Evolutionary conservation across 441 rosid genomes (phyloP).

Genomic region (Melastoma candidum): DNA sequence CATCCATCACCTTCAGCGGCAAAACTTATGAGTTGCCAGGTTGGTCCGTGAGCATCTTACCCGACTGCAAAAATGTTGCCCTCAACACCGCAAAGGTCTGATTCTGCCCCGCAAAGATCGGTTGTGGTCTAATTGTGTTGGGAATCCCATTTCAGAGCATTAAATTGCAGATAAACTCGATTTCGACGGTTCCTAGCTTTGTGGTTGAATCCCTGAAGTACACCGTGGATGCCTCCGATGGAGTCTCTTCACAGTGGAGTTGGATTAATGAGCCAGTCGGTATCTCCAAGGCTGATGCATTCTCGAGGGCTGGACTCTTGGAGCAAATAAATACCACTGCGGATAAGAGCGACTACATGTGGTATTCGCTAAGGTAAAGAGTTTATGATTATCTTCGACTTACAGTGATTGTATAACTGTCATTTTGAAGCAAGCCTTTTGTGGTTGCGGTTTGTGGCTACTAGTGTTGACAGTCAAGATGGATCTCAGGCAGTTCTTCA

Average conservation of each 20-base stretch:
- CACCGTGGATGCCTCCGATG: slow-evolving; percentile 29
- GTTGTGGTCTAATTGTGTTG: not conserved
- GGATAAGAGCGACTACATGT: slow-evolving; percentile 77
- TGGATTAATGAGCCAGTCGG: slow-evolving; percentile 80
- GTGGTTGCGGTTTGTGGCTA: not conserved
- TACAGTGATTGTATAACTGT: too few relatives aligned
- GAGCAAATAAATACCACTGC: slow-evolving; percentile 90
- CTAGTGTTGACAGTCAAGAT: slow-evolving; percentile 20
- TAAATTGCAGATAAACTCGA: slow-evolving; percentile 52
- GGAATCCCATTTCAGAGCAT: slow-evolving; percentile 2
- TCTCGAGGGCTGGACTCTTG: slow-evolving; percentile 52
- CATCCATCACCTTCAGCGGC: slow-evolving; percentile 44
- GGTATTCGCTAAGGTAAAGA: slow-evolving; percentile 75
- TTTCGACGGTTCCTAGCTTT: slow-evolving; percentile 49
- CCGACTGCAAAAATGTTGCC: slow-evolving; percentile 62
- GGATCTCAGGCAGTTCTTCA: slow-evolving; percentile 74
- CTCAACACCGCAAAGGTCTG: slow-evolving; percentile 78
- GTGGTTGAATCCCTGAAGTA: slow-evolving; percentile 33
- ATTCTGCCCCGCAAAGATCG: slow-evolving; percentile 9
- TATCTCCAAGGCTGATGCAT: slow-evolving; percentile 57
- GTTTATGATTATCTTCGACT: too few relatives aligned
- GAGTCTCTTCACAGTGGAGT: slow-evolving; percentile 56
- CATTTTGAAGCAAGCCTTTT: not conserved
- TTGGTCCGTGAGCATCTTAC: slow-evolving; percentile 83
- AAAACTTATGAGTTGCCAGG: slow-evolving; percentile 53